Evolutionary conservation across 2,329 filamentous ascomycete species (phyloP).

Genomic region (Cytospora schulzeri): DNA sequence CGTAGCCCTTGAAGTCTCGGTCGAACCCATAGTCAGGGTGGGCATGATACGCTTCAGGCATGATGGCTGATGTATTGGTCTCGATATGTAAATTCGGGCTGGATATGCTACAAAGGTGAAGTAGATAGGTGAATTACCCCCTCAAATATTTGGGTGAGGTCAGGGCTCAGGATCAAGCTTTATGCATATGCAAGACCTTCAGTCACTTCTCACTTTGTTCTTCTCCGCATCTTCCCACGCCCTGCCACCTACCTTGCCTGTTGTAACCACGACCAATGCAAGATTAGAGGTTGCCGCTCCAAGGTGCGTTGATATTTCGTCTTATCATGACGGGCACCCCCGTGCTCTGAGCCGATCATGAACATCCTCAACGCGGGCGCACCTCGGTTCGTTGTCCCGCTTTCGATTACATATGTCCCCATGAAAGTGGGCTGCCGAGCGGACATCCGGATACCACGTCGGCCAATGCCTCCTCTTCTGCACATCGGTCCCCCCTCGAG

Average conservation of each 20-base stretch:
- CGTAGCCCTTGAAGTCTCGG: constrained; percentile 44
- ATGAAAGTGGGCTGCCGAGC: neutral
- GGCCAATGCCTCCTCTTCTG: neutral
- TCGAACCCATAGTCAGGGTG: constrained; percentile 35
- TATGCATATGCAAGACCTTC: neutral
- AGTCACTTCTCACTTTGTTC: neutral
- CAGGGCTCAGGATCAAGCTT: neutral
- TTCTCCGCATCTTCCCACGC: neutral
- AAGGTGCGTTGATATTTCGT: neutral
- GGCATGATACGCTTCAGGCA: constrained; percentile 15
- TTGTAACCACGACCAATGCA: neutral
- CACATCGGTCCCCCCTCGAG: too few relatives aligned
- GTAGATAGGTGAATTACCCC: too few relatives aligned
- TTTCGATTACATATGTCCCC: too few relatives aligned
- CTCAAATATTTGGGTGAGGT: neutral
- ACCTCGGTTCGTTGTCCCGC: neutral
- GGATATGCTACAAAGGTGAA: too few relatives aligned
- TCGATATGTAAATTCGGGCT: neutral
- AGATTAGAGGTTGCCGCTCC: neutral
- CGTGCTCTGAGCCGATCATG: neutral
- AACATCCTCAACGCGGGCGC: neutral
- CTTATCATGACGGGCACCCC: constrained; percentile 15
- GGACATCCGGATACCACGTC: neutral
- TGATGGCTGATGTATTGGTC: neutral
- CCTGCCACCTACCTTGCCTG: too few relatives aligned